phyloP scores from a whole-genome alignment of 192 early-diverging fungal species.

The Backusella luteola region DNA sequence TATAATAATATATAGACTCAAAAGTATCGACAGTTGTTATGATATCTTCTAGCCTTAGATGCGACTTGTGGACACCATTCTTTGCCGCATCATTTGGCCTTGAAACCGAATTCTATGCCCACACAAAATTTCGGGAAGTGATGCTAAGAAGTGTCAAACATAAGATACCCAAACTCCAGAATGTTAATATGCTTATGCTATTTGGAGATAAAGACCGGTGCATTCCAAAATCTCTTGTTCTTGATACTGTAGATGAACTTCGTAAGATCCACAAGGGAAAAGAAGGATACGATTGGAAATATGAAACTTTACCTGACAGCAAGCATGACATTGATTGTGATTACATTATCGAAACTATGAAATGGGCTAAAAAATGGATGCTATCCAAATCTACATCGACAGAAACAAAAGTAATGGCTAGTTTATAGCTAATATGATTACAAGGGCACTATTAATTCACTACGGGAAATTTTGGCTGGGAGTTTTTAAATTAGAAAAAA shows the following conservation, averaged over 20 bases:
- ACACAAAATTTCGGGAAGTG: not conserved
- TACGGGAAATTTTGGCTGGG: no score
- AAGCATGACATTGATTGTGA: not conserved
- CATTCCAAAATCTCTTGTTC: not conserved
- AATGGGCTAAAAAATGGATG: not conserved
- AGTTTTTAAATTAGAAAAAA: no score
- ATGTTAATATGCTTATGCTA: not conserved
- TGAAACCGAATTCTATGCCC: not conserved
- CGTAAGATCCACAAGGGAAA: not conserved
- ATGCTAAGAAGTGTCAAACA: no score
- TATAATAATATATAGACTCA: not conserved
- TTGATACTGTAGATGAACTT: not conserved
- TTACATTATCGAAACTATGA: not conserved
- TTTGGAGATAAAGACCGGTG: fast-evolving
- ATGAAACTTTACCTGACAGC: not conserved
- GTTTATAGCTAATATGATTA: not conserved
- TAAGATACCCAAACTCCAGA: not conserved
- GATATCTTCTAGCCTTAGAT: not conserved
- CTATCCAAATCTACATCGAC: not conserved
- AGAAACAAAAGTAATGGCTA: not conserved
- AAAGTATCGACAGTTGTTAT: not conserved
- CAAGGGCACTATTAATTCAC: no score
- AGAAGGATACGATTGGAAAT: not conserved
- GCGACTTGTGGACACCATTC: not conserved
- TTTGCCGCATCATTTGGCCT: not conserved